A percentile compares a stretch with the other conserved stretches of the same genome.
Conservation (phyloP, 208 protist genomes). For the Trypanosomatidae sp. region DNA sequence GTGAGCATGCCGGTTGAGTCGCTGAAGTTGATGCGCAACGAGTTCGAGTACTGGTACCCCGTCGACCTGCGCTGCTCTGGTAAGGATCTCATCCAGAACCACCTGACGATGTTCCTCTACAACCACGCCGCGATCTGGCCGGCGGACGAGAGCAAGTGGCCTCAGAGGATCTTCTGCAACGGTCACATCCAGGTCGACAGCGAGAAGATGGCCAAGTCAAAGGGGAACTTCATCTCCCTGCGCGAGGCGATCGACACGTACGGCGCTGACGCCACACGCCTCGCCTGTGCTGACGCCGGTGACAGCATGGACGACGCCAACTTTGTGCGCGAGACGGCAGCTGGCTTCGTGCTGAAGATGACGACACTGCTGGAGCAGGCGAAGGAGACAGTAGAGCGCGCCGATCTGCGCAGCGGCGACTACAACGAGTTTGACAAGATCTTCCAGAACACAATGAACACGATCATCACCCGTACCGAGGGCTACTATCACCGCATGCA, state of each 20-base stretch:
- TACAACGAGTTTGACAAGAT: slow-evolving; percentile 90
- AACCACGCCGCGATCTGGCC: slow-evolving; percentile 99
- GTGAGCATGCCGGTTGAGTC: slow-evolving; percentile 71
- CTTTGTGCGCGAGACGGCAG: slow-evolving; percentile 95
- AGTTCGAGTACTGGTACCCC: slow-evolving; percentile 99
- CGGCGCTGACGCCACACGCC: slow-evolving; percentile 92
- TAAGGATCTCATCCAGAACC: slow-evolving; percentile 99
- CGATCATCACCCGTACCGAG: slow-evolving; percentile 84
- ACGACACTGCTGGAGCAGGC: slow-evolving; percentile 95
- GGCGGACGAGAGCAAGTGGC: slow-evolving; percentile 72
- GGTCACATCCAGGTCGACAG: slow-evolving; percentile 99
- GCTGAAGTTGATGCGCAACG: slow-evolving; percentile 88
- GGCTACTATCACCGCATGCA: slow-evolving; percentile 92
- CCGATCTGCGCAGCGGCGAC: slow-evolving; percentile 55
- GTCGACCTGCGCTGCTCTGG: slow-evolving; percentile 98
- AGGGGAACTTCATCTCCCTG: slow-evolving; percentile 99
- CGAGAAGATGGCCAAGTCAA: slow-evolving; percentile 99
- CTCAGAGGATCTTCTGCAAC: slow-evolving; percentile 97
- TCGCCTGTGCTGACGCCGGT: slow-evolving; percentile 98
- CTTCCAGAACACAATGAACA: slow-evolving; percentile 95
- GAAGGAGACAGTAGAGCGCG: slow-evolving; percentile 55
- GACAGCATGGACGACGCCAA: slow-evolving; percentile 99
- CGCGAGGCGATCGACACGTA: slow-evolving; percentile 83
- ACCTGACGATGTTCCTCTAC: slow-evolving; percentile 99
- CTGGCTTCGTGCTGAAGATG: slow-evolving; percentile 96